Evolutionary conservation across 345 rosid genomes (phyloP), one percentile per base, ranked within the genome.

Genomic region (Noccaea bulbosa): DNA sequence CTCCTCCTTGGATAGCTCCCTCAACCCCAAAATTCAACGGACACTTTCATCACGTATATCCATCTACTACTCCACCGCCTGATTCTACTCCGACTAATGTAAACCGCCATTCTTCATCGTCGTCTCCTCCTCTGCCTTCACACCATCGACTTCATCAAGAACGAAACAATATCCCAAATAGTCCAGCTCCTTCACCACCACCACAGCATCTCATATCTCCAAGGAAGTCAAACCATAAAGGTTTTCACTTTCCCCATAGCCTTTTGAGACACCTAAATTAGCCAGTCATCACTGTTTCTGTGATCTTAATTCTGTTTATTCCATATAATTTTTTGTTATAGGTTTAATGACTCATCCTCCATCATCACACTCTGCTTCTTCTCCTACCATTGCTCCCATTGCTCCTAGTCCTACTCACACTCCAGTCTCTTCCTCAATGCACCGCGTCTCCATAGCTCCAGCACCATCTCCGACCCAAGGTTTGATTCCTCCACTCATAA

Each of bases 281-380:
- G 45, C 47, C 24, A 49, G 39, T 37, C 16, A 15, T 57, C 33
- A 71, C 1, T 27, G 8, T n/a, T 57, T 51, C 50, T 58, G 4
- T 50, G 62, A 65, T 58, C 57, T 37, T 49, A 5, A n/a, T 24
- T 51, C 67, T 66, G 61, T 80, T 45, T 65, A 63, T 70, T 79
- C 41, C 37, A 11, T 66, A 59, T 75, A 63, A 56, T 80, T 45
- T 75, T 14, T 64, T 66, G 41, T 58, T 55, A 9, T 73, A 83
- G 95, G 83, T 71, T 84, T 72, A 27, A 63, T 41, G 40, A 38
- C 54, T 35, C 78, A 85, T 74, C 87, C 87, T 73, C 86, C 88
- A 12, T 64, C 74, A 59, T 60, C 67, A 63, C 80, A 74, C 71
- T 22, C 78, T 82, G 81, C 84, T 80, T 67, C 81, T 79, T 69